These are phyloP conservation scores for Lodderomyces margitis DNA, from an alignment of 1,139 yeast species.

Conservation along the genomic window DNA sequence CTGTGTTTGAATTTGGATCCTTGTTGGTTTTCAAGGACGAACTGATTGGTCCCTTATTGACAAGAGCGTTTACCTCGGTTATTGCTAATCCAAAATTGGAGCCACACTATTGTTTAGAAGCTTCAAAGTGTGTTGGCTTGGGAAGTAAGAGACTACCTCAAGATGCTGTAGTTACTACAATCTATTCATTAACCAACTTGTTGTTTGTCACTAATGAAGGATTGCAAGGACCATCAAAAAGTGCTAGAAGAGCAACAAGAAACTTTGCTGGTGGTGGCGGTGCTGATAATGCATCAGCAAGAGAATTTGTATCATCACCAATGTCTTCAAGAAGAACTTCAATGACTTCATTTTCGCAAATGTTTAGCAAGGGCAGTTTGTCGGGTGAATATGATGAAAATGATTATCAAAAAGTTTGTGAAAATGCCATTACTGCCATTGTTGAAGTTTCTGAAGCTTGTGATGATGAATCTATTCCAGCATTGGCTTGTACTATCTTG, in stretches of 20 bases:
- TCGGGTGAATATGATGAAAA: slow-evolving; percentile 26
- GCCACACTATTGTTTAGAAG: slow-evolving; percentile 29
- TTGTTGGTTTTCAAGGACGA: slow-evolving; percentile 49
- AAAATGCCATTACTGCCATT: slow-evolving; percentile 71
- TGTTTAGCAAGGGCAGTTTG: slow-evolving; percentile 11
- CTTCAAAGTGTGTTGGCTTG: slow-evolving; percentile 42
- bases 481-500: slow-evolving; percentile 76
- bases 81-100: slow-evolving; percentile 43
- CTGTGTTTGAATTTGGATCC: slow-evolving; percentile 55
- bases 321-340: slow-evolving; percentile 20
- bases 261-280: slow-evolving; percentile 7
- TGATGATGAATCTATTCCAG: slow-evolving; percentile 73
- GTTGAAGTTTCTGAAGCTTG: slow-evolving; percentile 68
- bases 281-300: slow-evolving; percentile 8
- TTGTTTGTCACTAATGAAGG: slow-evolving; percentile 56
- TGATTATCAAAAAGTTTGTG: slow-evolving; percentile 40
- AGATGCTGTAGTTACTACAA: slow-evolving; percentile 82
- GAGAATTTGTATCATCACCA: slow-evolving; percentile 9
- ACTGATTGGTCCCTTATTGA: slow-evolving; percentile 44
- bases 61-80: slow-evolving; percentile 50
- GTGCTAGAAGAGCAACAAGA: slow-evolving; percentile 23
- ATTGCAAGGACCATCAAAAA: slow-evolving; percentile 21
- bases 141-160: slow-evolving; percentile 56
- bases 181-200: slow-evolving; percentile 79
- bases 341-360: slow-evolving; percentile 17